Evolutionary conservation across 208 protist species (phyloP).

Genomic region (Acanthamoeba royreba): DNA sequence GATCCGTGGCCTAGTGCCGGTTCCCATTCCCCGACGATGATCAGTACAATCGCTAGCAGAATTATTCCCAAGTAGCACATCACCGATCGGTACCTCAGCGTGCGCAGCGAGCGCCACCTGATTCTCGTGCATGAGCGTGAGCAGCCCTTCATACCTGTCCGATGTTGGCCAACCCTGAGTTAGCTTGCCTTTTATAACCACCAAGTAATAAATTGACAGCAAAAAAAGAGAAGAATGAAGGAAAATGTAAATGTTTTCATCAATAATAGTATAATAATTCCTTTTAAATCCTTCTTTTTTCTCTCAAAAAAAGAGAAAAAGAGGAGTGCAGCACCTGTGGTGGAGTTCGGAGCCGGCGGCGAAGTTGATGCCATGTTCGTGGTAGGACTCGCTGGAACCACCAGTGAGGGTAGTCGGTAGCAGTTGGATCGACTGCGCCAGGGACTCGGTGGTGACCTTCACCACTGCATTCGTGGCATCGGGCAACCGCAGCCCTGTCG

Average conservation of each 20-base stretch:
- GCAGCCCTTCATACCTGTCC: not conserved
- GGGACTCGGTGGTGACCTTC: not conserved
- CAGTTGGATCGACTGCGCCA: not conserved
- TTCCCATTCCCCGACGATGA: not conserved
- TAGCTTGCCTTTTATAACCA: too few species aligned
- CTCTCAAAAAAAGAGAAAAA: too few species aligned
- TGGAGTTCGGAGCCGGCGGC: not conserved
- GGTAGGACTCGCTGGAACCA: not conserved
- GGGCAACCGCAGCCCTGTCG: not conserved
- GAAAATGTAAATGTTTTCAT: not conserved
- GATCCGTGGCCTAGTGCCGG: not conserved
- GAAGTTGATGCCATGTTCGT: not conserved
- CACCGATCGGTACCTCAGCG: not conserved
- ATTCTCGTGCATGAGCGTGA: slow-evolving; percentile 1
- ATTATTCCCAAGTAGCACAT: not conserved
- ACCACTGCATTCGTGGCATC: not conserved
- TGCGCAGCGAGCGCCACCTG: slow-evolving; percentile 5
- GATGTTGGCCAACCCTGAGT: too few species aligned
- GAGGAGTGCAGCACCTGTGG: not conserved
- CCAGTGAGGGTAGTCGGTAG: not conserved
- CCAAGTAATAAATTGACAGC: not conserved
- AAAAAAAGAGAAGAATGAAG: not conserved
- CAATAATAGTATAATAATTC: not conserved
- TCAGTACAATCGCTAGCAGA: not conserved
- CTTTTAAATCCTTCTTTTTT: too few species aligned